Evolutionary conservation across 1,284 basidiomycete genomes (phyloP).

Genomic region (Malassezia furfur): DNA sequence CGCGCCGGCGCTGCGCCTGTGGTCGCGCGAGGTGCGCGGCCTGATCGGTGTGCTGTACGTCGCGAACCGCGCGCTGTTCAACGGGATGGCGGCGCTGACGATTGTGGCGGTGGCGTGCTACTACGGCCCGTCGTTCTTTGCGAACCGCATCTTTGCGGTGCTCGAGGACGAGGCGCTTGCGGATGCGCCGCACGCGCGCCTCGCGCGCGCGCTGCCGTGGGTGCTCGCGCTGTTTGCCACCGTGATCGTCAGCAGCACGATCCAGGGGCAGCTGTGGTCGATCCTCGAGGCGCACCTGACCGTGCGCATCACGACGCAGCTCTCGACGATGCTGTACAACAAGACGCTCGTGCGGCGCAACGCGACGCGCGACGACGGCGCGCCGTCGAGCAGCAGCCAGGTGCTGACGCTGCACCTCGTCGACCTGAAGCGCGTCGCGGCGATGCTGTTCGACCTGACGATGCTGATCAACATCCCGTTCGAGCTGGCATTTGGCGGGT

Average conservation of each 20-base stretch:
- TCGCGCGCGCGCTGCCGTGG: constrained; percentile 6
- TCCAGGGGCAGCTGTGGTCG: constrained; percentile 15
- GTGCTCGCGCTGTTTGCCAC: constrained; percentile 11
- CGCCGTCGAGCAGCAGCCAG: constrained; percentile 1
- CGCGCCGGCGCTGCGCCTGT: neutral
- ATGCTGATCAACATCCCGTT: constrained; percentile 8
- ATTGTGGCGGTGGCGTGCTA: constrained; percentile 5
- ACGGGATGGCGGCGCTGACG: constrained; percentile 1
- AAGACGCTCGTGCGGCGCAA: constrained; percentile 10
- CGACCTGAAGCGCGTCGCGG: constrained; percentile 12
- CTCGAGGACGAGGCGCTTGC: neutral
- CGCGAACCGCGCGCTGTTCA: constrained; percentile 3
- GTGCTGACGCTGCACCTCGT: constrained; percentile 16
- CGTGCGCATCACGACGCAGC: constrained; percentile 13
- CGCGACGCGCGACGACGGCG: neutral
- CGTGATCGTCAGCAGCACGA: constrained; percentile 13
- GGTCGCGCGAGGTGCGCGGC: neutral
- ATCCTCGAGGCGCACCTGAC: constrained; percentile 8
- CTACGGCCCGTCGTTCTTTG: constrained; percentile 15
- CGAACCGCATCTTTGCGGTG: constrained; percentile 9
- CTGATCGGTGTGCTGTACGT: constrained; percentile 2
- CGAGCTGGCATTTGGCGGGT: constrained; percentile 16
- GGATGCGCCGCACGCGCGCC: neutral
- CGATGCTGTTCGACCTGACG: constrained; percentile 13
- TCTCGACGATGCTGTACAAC: constrained; percentile 13